A percentile compares a stretch with the other conserved stretches of the same genome.
These are phyloP conservation scores for Ceratobasidium theobromae DNA, from an alignment of 1,284 basidiomycete species.

Conservation along the genomic window DNA sequence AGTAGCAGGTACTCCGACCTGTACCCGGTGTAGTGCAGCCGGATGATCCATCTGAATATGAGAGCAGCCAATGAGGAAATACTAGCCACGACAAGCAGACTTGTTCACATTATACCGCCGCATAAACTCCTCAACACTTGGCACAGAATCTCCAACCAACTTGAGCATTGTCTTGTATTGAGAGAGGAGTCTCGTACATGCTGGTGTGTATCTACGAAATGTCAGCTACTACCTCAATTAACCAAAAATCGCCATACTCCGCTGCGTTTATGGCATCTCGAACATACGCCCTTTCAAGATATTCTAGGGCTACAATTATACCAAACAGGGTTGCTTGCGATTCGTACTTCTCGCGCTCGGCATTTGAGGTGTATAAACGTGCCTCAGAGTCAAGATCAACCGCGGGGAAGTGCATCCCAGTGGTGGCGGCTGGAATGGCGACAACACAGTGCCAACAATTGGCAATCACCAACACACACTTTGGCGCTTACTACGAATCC, in stretches of 20 bases:
- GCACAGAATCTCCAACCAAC: conserved; percentile 82
- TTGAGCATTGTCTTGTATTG: conserved; percentile 98
- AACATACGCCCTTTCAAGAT: conserved; percentile 94
- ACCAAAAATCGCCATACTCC: conserved; percentile 62
- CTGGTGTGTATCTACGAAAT: conserved; percentile 83
- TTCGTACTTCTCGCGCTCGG: conserved; percentile 87
- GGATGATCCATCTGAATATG: conserved; percentile 83
- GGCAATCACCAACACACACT: too few relatives aligned
- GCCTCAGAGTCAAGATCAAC: conserved; percentile 81
- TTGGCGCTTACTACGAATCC: too few relatives aligned
- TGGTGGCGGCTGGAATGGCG: too few relatives aligned
- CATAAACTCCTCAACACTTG: conserved; percentile 89
- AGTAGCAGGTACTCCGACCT: conserved; percentile 93
- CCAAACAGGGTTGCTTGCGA: conserved; percentile 89
- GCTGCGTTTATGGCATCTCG: conserved; percentile 87
- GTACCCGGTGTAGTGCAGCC: conserved; percentile 86
- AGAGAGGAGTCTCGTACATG: conserved; percentile 86
- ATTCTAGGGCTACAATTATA: conserved; percentile 89
- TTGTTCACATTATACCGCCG: conserved; percentile 73
- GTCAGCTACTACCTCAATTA: not conserved
- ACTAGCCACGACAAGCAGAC: not conserved
- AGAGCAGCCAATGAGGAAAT: not conserved
- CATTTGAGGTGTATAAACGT: conserved; percentile 82
- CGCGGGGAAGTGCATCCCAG: conserved; percentile 23
- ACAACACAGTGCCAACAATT: too few relatives aligned